A percentile compares a stretch with the other conserved stretches of the same genome.
These are phyloP conservation scores for Didymella lethalis DNA, from an alignment of 2,329 filamentous ascomycete genomes.

Conservation along the genomic window DNA sequence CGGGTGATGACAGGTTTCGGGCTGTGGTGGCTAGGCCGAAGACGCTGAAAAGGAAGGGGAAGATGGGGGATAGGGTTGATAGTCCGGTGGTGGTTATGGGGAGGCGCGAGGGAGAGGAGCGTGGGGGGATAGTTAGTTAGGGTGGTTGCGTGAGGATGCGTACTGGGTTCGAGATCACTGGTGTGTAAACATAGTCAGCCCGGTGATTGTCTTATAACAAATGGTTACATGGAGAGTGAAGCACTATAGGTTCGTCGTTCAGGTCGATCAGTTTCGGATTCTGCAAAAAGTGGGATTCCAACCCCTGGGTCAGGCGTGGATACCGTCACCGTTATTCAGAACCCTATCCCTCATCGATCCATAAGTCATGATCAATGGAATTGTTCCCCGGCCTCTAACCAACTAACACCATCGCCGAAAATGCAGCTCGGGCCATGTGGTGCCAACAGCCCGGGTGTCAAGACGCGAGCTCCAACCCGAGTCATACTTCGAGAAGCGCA, in stretches of 20 bases:
- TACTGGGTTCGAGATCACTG: too few relatives aligned
- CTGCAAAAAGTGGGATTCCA: too few relatives aligned
- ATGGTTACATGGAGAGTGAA: too few relatives aligned
- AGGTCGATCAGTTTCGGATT: too few relatives aligned
- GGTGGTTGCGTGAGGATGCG: not conserved
- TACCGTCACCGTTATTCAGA: too few relatives aligned
- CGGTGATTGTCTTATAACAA: too few relatives aligned
- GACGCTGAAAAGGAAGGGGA: constrained; percentile 13
- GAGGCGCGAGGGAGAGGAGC: not conserved
- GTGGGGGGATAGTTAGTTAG: not conserved
- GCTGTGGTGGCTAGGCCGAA: constrained; percentile 8
- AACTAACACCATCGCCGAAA: not conserved
- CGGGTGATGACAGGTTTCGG: not conserved
- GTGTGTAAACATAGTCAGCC: too few relatives aligned
- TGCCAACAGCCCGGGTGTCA: not conserved
- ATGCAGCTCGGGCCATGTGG: not conserved
- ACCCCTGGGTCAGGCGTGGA: too few relatives aligned
- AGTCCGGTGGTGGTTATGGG: constrained; percentile 2
- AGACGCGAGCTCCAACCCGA: not conserved
- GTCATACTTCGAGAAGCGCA: not conserved
- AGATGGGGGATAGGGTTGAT: not conserved
- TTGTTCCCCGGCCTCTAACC: not conserved
- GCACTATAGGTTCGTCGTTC: too few relatives aligned
- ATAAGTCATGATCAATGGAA: too few relatives aligned
- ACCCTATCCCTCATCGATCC: too few relatives aligned